These are phyloP conservation scores for Backusella circina DNA, from an alignment of 192 early-diverging fungal genomes.

Conservation along the genomic window DNA sequence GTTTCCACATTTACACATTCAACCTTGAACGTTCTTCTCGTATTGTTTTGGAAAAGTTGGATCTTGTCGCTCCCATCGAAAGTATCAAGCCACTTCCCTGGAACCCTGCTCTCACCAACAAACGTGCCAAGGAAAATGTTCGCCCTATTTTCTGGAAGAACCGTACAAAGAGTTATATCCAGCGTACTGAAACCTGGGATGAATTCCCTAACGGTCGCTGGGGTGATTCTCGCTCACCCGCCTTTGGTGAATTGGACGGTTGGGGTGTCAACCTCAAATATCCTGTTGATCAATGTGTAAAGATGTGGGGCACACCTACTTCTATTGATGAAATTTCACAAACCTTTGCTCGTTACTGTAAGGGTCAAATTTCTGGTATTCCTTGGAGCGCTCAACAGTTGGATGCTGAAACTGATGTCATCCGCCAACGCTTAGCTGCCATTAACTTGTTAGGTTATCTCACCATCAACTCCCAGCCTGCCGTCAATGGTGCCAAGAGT, in stretches of 20 bases:
- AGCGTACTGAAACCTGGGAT: constrained; percentile 91
- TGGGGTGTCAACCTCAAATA: constrained; percentile 81
- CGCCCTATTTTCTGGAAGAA: constrained; percentile 99
- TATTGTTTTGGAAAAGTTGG: constrained; percentile 83
- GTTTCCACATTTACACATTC: constrained; percentile 96
- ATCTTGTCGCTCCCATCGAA: constrained; percentile 71
- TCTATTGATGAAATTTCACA: constrained; percentile 61
- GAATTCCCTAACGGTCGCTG: constrained; percentile 98
- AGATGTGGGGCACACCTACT: constrained; percentile 79
- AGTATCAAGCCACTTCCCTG: constrained; percentile 33
- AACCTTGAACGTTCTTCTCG: constrained; percentile 87
- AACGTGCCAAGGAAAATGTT: constrained; percentile 91
- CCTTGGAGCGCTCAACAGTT: constrained; percentile 89
- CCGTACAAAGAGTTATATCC: constrained; percentile 86
- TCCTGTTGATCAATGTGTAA: constrained; percentile 55
- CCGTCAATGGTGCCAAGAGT: constrained; percentile 83
- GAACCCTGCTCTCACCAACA: constrained; percentile 66
- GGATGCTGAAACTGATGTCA: constrained; percentile 68
- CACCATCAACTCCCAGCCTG: constrained; percentile 95
- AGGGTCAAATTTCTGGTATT: constrained; percentile 70
- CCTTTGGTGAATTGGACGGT: constrained; percentile 76
- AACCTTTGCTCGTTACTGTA: constrained; percentile 84
- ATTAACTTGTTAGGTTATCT: constrained; percentile 81
- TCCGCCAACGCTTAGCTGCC: constrained; percentile 62
- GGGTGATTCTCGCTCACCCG: constrained; percentile 95